Conservation (phyloP, 257 asterid genomes). For the Nemophila menziesii region DNA sequence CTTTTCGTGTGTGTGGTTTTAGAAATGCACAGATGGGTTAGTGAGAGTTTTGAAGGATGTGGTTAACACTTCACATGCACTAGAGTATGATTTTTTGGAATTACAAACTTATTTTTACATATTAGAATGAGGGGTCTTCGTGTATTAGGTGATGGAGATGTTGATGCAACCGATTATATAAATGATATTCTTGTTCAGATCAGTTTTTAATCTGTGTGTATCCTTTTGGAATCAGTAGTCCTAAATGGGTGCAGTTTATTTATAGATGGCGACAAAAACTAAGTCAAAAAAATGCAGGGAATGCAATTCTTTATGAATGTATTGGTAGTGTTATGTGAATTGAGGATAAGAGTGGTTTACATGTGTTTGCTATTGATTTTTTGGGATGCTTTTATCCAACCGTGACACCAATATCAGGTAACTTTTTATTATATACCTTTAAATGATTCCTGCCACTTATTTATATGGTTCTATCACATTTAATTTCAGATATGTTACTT, state of each 20-base stretch:
- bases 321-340: slow-evolving; percentile 80
- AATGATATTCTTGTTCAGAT: slow-evolving; percentile 98
- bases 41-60: slow-evolving; percentile 78
- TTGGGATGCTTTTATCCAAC: slow-evolving; percentile 95
- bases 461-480: neutral
- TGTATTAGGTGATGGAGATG: slow-evolving; percentile 86
- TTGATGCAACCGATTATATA: slow-evolving; percentile 88
- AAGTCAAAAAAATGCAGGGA: slow-evolving; percentile 93
- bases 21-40: slow-evolving; percentile 90
- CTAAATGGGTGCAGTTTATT: too few relatives aligned
- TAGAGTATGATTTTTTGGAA: slow-evolving; percentile 95
- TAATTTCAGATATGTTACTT: slow-evolving; percentile 3
- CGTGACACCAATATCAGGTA: slow-evolving; percentile 96
- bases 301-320: slow-evolving; percentile 94
- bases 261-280: slow-evolving; percentile 93
- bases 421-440: neutral
- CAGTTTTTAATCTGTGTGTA: slow-evolving; percentile 8
- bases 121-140: slow-evolving; percentile 67
- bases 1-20: slow-evolving; percentile 12
- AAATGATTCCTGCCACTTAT: neutral
- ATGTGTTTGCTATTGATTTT: slow-evolving; percentile 93
- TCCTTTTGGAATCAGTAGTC: too few relatives aligned
- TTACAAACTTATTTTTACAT: slow-evolving; percentile 88
- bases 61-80: slow-evolving; percentile 86
- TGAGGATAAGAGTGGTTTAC: slow-evolving; percentile 89